Evolutionary conservation across 192 early-diverging fungal genomes (phyloP).

Genomic region (Coemansia sp.): DNA sequence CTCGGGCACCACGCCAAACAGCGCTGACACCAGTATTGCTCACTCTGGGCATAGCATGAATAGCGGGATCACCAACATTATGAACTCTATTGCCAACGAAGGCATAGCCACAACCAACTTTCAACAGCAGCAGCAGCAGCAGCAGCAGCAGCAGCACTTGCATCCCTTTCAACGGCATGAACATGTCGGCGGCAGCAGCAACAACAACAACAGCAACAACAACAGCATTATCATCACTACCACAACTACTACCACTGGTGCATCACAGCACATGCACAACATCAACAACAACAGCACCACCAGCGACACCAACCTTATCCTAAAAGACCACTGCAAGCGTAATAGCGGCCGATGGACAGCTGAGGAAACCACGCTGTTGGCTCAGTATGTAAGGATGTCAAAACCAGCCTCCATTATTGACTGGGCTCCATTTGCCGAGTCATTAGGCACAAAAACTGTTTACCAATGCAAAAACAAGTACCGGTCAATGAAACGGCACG

Average conservation of each 20-base stretch:
- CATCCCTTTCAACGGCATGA: neutral
- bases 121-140: neutral
- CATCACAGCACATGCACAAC: neutral
- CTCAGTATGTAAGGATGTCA: constrained; percentile 18
- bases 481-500: constrained; percentile 28
- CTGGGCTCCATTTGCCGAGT: constrained; percentile 33
- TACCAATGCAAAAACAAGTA: constrained; percentile 45
- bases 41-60: no score
- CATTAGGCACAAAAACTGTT: constrained; percentile 31
- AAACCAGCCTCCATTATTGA: constrained; percentile 7
- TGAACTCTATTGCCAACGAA: neutral
- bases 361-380: constrained; percentile 23
- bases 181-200: neutral
- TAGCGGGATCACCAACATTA: no score
- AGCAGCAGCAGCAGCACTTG: neutral
- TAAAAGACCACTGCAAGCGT: neutral
- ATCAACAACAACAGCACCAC: neutral
- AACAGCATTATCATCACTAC: no score
- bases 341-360: constrained; percentile 23
- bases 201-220: neutral
- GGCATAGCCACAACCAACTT: neutral
- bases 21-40: no score
- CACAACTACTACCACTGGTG: neutral
- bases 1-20: no score
- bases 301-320: neutral